Evolutionary conservation across 2,329 filamentous ascomycete species (phyloP).

Genomic region (Pseudogymnoascus sp.): DNA sequence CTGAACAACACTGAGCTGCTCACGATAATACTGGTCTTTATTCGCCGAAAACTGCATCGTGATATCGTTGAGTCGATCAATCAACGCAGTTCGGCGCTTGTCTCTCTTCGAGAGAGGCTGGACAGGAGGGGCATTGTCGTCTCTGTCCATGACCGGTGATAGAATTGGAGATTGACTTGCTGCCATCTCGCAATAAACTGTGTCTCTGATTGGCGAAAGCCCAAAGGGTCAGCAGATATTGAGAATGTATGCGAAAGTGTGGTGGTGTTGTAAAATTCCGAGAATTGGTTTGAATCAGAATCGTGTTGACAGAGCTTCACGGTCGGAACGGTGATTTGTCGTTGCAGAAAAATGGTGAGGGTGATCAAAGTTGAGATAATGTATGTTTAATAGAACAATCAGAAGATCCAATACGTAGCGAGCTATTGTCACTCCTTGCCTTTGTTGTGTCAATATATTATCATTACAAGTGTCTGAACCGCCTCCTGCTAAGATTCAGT

Average conservation of each 20-base stretch:
- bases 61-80: constrained; percentile 69
- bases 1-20: constrained; percentile 86
- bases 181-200: background rate
- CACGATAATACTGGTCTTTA: constrained; percentile 74
- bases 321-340: background rate
- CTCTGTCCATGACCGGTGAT: constrained; percentile 2
- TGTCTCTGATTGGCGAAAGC: background rate
- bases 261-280: background rate
- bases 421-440: constrained; percentile 1
- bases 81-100: constrained; percentile 75
- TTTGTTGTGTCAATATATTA: background rate
- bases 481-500: constrained; percentile 4
- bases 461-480: background rate
- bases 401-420: constrained; percentile 1
- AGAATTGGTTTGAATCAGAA: background rate
- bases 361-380: background rate
- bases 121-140: constrained; percentile 4
- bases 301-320: constrained; percentile 6
- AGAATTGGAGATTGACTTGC: background rate
- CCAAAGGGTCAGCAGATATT: background rate
- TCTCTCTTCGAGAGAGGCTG: constrained; percentile 65
- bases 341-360: background rate
- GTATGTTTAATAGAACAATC: background rate
- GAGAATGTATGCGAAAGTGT: background rate
- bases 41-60: constrained; percentile 71